phyloP scores from a whole-genome alignment of 1,284 basidiomycete genomes.

The Entoloma clypeatum region DNA sequence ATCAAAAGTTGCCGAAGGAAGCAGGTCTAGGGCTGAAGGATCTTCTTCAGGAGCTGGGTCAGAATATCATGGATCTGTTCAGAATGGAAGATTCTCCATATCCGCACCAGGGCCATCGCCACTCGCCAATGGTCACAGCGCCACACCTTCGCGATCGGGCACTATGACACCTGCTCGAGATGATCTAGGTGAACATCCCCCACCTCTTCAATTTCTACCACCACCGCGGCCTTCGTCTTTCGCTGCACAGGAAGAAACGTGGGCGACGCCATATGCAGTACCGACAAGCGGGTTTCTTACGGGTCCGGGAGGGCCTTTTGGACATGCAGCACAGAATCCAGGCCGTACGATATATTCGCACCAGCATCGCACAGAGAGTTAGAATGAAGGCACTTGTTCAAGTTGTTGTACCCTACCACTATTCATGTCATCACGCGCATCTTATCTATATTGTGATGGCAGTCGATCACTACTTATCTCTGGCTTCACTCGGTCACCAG shows the following conservation, averaged over 20 bases:
- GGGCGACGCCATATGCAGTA: conserved; percentile 42
- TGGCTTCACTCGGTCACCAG: conserved; percentile 10
- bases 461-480: conserved; percentile 18
- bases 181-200: conserved; percentile 21
- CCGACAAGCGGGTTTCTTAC: conserved; percentile 45
- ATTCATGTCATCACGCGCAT: conserved; percentile 15
- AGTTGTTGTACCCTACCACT: conserved; percentile 11
- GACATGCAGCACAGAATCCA: conserved; percentile 36
- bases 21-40: conserved; percentile 24
- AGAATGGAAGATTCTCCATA: conserved; percentile 18
- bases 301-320: conserved; percentile 33
- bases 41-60: conserved; percentile 16
- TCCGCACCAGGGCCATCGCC: conserved; percentile 18
- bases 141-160: conserved; percentile 20
- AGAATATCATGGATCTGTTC: conserved; percentile 15
- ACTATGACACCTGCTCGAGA: conserved; percentile 19
- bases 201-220: conserved; percentile 24
- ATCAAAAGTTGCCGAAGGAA: no score
- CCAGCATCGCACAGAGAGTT: conserved; percentile 33
- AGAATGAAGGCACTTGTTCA: conserved; percentile 4
- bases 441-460: no score
- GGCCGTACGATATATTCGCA: conserved; percentile 60
- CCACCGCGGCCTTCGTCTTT: conserved; percentile 24
- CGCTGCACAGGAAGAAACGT: conserved; percentile 23
- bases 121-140: conserved; percentile 21